These are phyloP conservation scores for Thermomucor indicae-seudaticae DNA, from an alignment of 371 early-diverging fungal species.

Conservation along the genomic window DNA sequence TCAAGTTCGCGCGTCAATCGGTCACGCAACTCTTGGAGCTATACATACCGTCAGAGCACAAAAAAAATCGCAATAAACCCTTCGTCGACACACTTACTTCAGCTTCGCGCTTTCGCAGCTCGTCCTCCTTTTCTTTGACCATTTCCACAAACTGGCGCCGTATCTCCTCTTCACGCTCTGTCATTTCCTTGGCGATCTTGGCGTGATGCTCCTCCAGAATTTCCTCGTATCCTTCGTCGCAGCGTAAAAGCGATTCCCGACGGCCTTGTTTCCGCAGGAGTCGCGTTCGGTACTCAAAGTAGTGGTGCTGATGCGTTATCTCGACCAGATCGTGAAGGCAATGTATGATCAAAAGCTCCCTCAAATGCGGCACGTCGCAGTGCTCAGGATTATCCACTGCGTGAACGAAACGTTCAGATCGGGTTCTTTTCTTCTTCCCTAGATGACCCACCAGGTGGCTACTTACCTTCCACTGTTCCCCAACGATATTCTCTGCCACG, in stretches of 20 bases:
- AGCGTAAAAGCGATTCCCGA: slow-evolving; percentile 68
- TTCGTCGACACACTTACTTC: slow-evolving; percentile 13
- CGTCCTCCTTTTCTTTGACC: slow-evolving; percentile 73
- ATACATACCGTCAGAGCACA: neutral
- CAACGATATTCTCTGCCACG: slow-evolving; percentile 96
- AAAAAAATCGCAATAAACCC: neutral
- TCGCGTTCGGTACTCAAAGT: slow-evolving; percentile 73
- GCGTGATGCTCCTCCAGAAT: slow-evolving; percentile 55
- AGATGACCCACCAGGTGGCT: neutral
- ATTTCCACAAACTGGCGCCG: slow-evolving; percentile 67
- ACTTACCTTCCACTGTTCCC: slow-evolving; percentile 89
- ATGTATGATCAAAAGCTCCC: slow-evolving; percentile 66
- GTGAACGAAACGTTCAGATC: neutral
- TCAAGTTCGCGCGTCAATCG: slow-evolving; percentile 21
- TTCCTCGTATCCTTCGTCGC: slow-evolving; percentile 72
- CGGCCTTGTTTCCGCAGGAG: slow-evolving; percentile 59
- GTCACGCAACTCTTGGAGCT: slow-evolving; percentile 18
- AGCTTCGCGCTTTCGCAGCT: slow-evolving; percentile 64
- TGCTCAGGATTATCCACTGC: slow-evolving; percentile 82
- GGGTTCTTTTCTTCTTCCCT: neutral
- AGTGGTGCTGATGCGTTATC: slow-evolving; percentile 74
- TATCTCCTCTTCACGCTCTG: slow-evolving; percentile 70
- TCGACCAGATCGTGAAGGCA: slow-evolving; percentile 83
- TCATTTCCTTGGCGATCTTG: slow-evolving; percentile 62
- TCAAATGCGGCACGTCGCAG: slow-evolving; percentile 84